Percentiles rank a stretch among this genome's conserved stretches.
Evolutionary conservation across 495 filamentous ascomycete species (phyloP).

Genomic region (Penicillium samsonianum): DNA sequence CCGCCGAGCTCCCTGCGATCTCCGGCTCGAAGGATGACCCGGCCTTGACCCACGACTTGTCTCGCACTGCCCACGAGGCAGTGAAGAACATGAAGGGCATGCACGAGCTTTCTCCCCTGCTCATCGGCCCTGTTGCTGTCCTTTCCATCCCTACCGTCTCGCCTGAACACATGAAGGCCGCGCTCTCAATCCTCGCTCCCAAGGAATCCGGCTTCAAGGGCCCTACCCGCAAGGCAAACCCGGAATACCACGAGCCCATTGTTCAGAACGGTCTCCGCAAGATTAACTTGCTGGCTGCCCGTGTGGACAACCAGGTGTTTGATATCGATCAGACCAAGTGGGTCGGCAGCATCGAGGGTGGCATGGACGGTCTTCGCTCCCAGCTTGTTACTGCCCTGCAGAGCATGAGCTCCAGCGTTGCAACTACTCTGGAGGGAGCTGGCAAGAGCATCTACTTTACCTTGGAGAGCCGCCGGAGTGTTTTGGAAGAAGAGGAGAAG

Average conservation of each 20-base stretch:
- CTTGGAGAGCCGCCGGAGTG: constrained; percentile 72
- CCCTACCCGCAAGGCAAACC: constrained; percentile 71
- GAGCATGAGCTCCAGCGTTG: constrained; percentile 70
- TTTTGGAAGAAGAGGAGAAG: constrained; percentile 73
- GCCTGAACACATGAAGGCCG: constrained; percentile 77
- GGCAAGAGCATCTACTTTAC: constrained; percentile 80
- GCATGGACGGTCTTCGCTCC: constrained; percentile 76
- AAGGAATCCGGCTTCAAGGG: constrained; percentile 70
- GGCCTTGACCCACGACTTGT: constrained; percentile 73
- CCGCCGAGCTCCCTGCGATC: constrained; percentile 35
- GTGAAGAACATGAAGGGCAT: constrained; percentile 53
- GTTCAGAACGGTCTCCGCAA: constrained; percentile 84
- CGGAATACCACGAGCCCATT: constrained; percentile 73
- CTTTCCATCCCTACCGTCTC: constrained; percentile 81
- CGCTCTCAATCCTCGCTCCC: constrained; percentile 72
- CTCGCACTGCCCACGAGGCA: constrained; percentile 63
- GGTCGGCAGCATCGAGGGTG: constrained; percentile 82
- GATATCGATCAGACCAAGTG: constrained; percentile 77
- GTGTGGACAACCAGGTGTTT: constrained; percentile 79
- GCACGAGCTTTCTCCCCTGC: constrained; percentile 71
- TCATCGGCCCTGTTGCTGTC: constrained; percentile 76
- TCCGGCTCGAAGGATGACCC: constrained; percentile 45
- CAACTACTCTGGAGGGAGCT: constrained; percentile 71
- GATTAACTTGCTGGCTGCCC: constrained; percentile 78
- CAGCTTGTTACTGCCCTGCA: constrained; percentile 79